A percentile compares a stretch with the other conserved stretches of the same genome.
Conservation (phyloP, 2,329 filamentous ascomycete genomes). For the Talaromyces sp. region DNA sequence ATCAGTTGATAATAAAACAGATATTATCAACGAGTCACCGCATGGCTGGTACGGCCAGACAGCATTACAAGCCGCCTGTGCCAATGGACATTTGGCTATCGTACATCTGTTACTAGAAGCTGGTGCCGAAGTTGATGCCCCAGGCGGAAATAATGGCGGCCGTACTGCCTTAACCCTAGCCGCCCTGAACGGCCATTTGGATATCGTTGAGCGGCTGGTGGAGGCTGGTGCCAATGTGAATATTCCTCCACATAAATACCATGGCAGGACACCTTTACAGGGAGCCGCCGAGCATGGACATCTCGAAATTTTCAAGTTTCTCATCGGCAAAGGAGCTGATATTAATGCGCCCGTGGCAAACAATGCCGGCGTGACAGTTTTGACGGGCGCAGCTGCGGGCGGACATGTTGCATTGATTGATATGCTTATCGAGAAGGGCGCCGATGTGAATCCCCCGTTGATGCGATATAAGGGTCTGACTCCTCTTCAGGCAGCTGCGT, state of each 20-base stretch:
- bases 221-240: slow-evolving; percentile 26
- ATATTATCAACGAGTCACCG: slow-evolving; percentile 23
- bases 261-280: slow-evolving; percentile 23
- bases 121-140: slow-evolving; percentile 21
- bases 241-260: slow-evolving; percentile 13
- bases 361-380: slow-evolving; percentile 22
- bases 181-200: slow-evolving; percentile 21
- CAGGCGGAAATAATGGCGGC: slow-evolving; percentile 22
- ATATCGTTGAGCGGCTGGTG: slow-evolving; percentile 24
- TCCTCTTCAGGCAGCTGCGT: slow-evolving; percentile 24
- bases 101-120: slow-evolving; percentile 37
- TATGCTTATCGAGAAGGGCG: slow-evolving; percentile 23
- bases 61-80: slow-evolving; percentile 31
- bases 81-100: slow-evolving; percentile 36
- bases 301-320: slow-evolving; percentile 24
- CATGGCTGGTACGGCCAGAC: slow-evolving; percentile 20
- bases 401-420: slow-evolving; percentile 24
- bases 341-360: slow-evolving; percentile 22
- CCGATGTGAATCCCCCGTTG: slow-evolving; percentile 23
- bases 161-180: slow-evolving; percentile 24
- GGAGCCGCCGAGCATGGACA: slow-evolving; percentile 23
- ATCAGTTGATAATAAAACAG: background rate
- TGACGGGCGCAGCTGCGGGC: slow-evolving; percentile 22
- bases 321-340: slow-evolving; percentile 25
- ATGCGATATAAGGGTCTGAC: slow-evolving; percentile 16